A percentile compares a stretch with the other conserved stretches of the same genome.
These are phyloP conservation scores for Gossypium raimondii DNA, from an alignment of 345 rosid genomes.

Conservation along the genomic window DNA sequence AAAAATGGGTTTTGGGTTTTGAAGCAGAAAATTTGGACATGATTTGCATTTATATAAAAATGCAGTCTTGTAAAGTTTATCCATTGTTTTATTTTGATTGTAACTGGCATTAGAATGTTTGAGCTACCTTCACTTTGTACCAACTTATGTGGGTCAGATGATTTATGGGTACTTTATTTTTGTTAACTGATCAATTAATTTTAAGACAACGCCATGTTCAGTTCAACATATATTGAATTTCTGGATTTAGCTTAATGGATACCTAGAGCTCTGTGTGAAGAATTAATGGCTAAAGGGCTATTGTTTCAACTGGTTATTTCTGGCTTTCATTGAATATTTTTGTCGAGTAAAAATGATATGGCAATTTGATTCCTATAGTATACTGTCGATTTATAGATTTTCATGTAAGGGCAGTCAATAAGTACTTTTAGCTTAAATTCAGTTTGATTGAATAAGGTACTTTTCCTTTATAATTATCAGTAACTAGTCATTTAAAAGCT, in stretches of 20 bases:
- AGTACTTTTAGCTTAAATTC: neutral
- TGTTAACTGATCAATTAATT: neutral
- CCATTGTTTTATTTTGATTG: neutral
- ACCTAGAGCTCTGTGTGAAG: neutral
- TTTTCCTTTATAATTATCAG: neutral
- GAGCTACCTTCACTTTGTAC: constrained; percentile 3
- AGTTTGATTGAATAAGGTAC: neutral
- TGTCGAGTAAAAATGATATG: neutral
- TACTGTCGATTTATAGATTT: neutral
- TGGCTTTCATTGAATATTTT: neutral
- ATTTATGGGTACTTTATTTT: neutral
- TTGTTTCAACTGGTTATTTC: neutral
- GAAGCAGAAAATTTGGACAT: neutral
- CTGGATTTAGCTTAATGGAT: constrained; percentile 16
- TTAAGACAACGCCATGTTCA: neutral
- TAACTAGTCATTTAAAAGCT: neutral
- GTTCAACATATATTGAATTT: neutral
- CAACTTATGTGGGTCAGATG: neutral
- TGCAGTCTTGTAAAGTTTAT: neutral
- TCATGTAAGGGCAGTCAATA: neutral
- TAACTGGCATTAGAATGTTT: neutral
- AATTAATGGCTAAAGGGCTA: neutral
- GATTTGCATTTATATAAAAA: neutral
- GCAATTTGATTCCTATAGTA: neutral
- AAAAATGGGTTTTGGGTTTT: constrained; percentile 10